Base-by-base conservation (phyloP, 108 stramenopile genomes). In the Cyclotella cryptica region DNA sequence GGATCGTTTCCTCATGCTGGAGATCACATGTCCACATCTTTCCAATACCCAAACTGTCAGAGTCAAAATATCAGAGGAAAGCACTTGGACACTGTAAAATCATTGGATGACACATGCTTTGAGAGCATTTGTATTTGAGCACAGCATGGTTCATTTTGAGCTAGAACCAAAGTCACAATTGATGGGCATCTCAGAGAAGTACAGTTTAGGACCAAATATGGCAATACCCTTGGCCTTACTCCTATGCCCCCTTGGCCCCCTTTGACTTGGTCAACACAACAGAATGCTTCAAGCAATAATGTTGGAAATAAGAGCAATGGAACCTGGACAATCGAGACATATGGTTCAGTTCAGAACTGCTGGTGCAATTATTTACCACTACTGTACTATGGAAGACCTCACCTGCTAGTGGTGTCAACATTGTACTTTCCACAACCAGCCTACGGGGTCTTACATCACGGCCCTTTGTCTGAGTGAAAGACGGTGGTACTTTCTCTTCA, bases 251-350 rank as follows among this genome's bases (percentile, higher is more conserved):
- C 35, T 70, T 39, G 69, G 69, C 8, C 69, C 69, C 12, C 40
- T 52, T 19, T 17, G 24, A 5, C 51, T 70, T 10, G 69, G 69
- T 5, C 27, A 70, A 29, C 55, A 70, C 51, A 52, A 42, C 8
- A 52, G 69, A 5, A 70, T 58, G 69, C 28, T 55, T 10, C 51
- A 70, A 35, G 69, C 51, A 40, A 70, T 70, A 12, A 11, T 40
- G 51, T 7, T 70, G 51, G 69, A 54, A 21, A 54, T 39, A 17
- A 10, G 69, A 40, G 53, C 69, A 10, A 39, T 70, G 51, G 69
- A 70, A 19, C 24, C 24, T 13, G 69, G 69, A 5, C 40, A 42
- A 9, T 4, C 15, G 15, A 10, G 64, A 7, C 42, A 17, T 6
- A 65, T 42, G 4, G 69, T 70, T 19, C 12, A 6, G 17, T 70